Percentiles rank a stretch among this genome's conserved stretches.
Conservation (phyloP, 768 basidiomycete species). For the Pisolithus orientalis region DNA sequence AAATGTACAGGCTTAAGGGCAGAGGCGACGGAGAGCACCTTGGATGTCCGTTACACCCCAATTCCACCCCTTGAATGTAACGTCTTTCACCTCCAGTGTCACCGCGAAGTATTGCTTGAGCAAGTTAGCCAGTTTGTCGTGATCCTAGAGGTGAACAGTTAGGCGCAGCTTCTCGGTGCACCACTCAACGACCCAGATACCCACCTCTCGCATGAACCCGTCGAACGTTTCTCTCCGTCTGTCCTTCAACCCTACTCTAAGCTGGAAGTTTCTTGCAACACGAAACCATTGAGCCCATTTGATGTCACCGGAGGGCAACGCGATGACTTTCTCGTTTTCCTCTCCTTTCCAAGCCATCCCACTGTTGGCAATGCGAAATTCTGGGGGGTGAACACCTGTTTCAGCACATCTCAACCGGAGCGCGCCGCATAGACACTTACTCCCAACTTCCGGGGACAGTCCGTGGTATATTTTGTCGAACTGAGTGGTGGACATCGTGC, state of each 20-base stretch:
- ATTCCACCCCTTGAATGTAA: slow-evolving; percentile 94
- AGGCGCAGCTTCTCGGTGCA: neutral
- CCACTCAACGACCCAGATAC: slow-evolving; percentile 1
- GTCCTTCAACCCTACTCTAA: slow-evolving; percentile 77
- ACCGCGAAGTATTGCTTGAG: slow-evolving; percentile 86
- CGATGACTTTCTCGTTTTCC: slow-evolving; percentile 55
- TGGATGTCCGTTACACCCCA: slow-evolving; percentile 96
- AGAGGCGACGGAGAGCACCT: slow-evolving; percentile 42
- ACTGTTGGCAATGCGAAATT: slow-evolving; percentile 81
- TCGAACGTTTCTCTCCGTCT: slow-evolving; percentile 82
- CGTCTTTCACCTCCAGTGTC: slow-evolving; percentile 79
- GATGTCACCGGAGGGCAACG: slow-evolving; percentile 65
- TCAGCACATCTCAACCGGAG: neutral
- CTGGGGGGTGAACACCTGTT: slow-evolving; percentile 29
- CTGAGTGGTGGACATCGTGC: slow-evolving; percentile 58
- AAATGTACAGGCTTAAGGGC: neutral
- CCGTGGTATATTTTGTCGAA: slow-evolving; percentile 85
- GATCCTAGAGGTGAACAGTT: slow-evolving; percentile 51
- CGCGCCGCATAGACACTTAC: slow-evolving; percentile 43
- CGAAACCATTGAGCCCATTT: slow-evolving; percentile 90
- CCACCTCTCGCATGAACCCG: slow-evolving; percentile 85
- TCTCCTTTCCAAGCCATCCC: slow-evolving; percentile 94
- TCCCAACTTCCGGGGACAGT: slow-evolving; percentile 66
- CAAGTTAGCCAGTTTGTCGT: slow-evolving; percentile 74
- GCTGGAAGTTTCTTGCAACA: slow-evolving; percentile 88